These are phyloP conservation scores for Trichoderma sp. DNA, from an alignment of 2,329 filamentous ascomycete species.

Conservation along the genomic window DNA sequence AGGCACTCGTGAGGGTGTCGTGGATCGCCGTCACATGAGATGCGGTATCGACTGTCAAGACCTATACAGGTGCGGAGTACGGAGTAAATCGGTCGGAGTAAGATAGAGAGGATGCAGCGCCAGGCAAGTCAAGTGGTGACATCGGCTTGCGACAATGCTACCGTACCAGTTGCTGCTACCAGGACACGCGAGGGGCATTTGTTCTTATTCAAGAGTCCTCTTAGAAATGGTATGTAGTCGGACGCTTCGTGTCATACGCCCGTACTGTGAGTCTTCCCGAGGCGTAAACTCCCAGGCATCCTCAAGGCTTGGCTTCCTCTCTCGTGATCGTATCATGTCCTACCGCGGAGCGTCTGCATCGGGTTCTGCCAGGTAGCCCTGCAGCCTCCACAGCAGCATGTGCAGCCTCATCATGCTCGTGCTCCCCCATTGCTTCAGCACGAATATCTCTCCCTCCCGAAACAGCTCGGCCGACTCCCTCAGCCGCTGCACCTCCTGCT, in stretches of 20 bases:
- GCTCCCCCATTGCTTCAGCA: conserved; percentile 46
- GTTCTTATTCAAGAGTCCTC: background rate
- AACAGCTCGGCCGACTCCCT: conserved; percentile 41
- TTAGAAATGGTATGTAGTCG: no score
- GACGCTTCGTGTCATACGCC: no score
- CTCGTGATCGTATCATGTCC: background rate
- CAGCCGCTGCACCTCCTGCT: conserved; percentile 48
- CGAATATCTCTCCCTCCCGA: conserved; percentile 44
- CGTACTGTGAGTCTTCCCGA: background rate
- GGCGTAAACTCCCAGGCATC: background rate
- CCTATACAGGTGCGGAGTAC: no score
- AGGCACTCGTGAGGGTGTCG: background rate
- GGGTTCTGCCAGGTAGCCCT: conserved; percentile 52
- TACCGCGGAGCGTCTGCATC: background rate
- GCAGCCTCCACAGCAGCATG: conserved; percentile 59
- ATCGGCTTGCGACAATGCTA: background rate
- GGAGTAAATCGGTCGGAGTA: no score
- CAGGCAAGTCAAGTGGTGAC: background rate
- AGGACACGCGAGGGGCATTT: background rate
- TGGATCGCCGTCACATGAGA: background rate
- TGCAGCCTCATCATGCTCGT: conserved; percentile 49
- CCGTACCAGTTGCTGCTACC: background rate
- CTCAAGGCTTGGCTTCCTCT: background rate
- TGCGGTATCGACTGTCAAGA: no score
- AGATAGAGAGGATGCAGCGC: no score